Evolutionary conservation across 2,329 filamentous ascomycete species (phyloP).

Genomic region (Phyllachora maydis): DNA sequence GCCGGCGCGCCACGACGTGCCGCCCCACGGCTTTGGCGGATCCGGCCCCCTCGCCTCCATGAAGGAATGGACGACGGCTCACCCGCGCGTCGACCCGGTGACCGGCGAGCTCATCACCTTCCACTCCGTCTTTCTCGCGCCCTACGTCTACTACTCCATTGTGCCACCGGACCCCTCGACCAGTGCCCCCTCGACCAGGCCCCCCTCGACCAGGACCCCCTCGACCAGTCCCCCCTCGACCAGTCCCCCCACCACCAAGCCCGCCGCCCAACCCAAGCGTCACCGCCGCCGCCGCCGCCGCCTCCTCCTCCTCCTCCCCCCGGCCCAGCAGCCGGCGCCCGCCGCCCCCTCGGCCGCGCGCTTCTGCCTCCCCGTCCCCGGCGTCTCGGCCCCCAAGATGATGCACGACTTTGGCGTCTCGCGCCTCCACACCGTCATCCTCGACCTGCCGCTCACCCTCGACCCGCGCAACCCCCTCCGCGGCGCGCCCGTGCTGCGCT

Average conservation of each 20-base stretch:
- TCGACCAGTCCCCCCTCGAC: no score
- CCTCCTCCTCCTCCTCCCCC: no score
- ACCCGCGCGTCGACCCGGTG: constrained; percentile 43
- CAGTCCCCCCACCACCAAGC: no score
- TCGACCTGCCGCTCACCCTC: constrained; percentile 47
- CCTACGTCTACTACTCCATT: constrained; percentile 46
- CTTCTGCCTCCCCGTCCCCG: constrained; percentile 35
- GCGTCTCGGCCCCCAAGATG: constrained; percentile 43
- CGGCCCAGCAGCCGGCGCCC: no score
- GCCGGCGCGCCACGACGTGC: constrained; percentile 7
- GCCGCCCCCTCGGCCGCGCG: no score
- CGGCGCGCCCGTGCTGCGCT: constrained; percentile 34
- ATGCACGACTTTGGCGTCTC: constrained; percentile 63
- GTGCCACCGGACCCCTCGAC: constrained; percentile 7
- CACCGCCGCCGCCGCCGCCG: no score
- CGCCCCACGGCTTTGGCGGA: constrained; percentile 34
- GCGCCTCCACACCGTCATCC: constrained; percentile 37
- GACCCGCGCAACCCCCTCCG: constrained; percentile 38
- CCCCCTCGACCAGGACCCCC: no score
- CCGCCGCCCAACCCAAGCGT: no score
- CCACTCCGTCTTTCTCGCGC: constrained; percentile 42
- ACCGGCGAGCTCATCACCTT: constrained; percentile 48
- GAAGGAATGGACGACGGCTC: constrained; percentile 51
- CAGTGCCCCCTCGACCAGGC: no score
- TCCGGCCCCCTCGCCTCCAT: constrained; percentile 35